Evolutionary conservation across 305 asterid species (phyloP).

Genomic region (Striga hermonthica): DNA sequence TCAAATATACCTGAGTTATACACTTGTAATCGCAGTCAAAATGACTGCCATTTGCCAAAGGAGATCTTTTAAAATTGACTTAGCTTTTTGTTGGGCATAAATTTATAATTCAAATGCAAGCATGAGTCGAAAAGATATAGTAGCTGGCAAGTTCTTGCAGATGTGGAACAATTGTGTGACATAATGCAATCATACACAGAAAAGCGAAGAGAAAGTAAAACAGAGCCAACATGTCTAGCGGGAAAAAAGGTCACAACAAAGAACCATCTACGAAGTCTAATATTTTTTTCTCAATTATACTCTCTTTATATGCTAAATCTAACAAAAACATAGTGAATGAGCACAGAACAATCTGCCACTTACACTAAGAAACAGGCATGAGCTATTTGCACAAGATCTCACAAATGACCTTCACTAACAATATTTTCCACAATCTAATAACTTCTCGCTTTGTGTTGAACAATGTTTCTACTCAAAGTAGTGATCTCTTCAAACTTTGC

Average conservation of each 20-base stretch:
- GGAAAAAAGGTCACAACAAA: constrained; percentile 5
- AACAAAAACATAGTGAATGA: neutral
- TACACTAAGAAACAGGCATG: neutral
- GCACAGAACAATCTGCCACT: neutral
- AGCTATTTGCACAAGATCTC: constrained; percentile 16
- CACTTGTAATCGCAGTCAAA: constrained; percentile 9
- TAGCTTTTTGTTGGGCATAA: constrained; percentile 15
- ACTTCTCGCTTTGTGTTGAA: neutral
- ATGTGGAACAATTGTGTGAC: neutral
- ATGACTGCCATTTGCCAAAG: neutral
- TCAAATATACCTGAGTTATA: neutral
- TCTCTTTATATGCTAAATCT: neutral
- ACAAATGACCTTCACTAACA: constrained; percentile 10
- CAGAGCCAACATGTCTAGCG: neutral
- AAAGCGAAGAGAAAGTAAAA: neutral
- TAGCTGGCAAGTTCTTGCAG: neutral
- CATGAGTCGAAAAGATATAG: constrained; percentile 1
- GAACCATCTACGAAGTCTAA: neutral
- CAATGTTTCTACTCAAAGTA: neutral
- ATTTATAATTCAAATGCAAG: constrained; percentile 5
- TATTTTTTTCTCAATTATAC: neutral
- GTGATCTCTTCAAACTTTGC: neutral
- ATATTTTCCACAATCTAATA: constrained; percentile 4
- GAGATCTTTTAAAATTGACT: neutral
- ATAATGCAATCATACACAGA: neutral